phyloP scores from a whole-genome alignment of 345 rosid genomes.

The Euphorbia tirucalli region DNA sequence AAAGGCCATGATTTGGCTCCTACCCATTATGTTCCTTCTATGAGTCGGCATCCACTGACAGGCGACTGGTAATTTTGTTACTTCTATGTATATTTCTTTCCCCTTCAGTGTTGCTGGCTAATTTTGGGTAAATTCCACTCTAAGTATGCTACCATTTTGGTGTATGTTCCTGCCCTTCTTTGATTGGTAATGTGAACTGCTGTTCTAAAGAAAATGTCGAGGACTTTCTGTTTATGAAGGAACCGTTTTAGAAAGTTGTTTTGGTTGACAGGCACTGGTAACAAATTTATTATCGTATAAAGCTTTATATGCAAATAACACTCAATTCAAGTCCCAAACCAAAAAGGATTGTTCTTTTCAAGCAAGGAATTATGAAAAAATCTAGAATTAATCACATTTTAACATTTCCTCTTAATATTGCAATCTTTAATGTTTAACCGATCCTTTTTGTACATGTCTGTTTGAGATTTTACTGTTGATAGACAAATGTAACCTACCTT shows the following conservation, averaged over 20 bases:
- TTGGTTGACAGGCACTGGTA: not conserved
- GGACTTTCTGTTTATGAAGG: not conserved
- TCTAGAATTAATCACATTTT: not conserved
- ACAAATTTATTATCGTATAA: not conserved
- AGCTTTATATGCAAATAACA: not conserved
- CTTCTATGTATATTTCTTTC: conserved; percentile 1
- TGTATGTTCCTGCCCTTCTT: not conserved
- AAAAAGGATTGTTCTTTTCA: not conserved
- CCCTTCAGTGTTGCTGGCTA: not conserved
- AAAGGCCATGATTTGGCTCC: conserved; percentile 90
- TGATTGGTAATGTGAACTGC: not conserved
- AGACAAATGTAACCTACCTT: not conserved
- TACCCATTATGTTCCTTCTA: conserved; percentile 95
- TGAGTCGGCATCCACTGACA: conserved; percentile 92
- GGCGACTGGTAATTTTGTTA: conserved; percentile 81
- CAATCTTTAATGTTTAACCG: not conserved
- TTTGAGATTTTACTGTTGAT: not conserved
- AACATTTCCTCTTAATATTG: not conserved
- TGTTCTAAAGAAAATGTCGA: not conserved
- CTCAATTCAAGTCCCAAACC: not conserved
- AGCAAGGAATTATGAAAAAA: not conserved
- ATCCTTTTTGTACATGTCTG: not conserved
- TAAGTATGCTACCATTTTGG: not conserved
- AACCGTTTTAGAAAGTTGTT: not conserved
- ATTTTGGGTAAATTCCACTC: not conserved